phyloP scores from a whole-genome alignment of 2,329 filamentous ascomycete genomes.

The Ceratocystis cubensis region DNA sequence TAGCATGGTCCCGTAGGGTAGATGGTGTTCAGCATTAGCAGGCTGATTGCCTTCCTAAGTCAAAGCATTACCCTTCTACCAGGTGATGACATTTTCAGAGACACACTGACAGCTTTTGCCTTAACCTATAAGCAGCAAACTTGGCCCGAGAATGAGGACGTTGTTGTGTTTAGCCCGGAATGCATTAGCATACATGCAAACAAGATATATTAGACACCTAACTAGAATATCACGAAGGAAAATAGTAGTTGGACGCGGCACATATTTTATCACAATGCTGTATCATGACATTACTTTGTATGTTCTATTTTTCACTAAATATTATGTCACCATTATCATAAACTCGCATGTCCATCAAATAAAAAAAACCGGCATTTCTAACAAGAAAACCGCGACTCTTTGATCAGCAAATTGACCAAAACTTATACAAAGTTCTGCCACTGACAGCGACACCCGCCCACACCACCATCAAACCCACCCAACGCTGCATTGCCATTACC shows the following conservation, averaged over 20 bases:
- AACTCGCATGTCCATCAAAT: too few relatives aligned
- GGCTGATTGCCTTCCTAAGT: conserved; percentile 48
- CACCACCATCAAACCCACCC: conserved; percentile 52
- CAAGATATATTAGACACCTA: conserved; percentile 29
- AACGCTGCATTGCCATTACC: conserved; percentile 34
- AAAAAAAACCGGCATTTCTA: not conserved
- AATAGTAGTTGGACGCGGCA: not conserved
- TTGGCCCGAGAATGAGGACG: conserved; percentile 58
- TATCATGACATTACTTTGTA: not conserved
- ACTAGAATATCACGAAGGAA: conserved; percentile 23
- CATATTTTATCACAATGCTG: not conserved
- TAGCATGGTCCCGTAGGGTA: conserved; percentile 44
- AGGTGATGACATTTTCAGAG: conserved; percentile 55
- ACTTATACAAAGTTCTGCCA: conserved; percentile 39
- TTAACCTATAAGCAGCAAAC: conserved; percentile 54
- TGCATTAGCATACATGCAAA: conserved; percentile 49
- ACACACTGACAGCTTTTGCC: conserved; percentile 58
- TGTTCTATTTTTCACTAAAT: not conserved
- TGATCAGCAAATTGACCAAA: not conserved
- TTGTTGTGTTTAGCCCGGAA: conserved; percentile 56
- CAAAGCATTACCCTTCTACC: conserved; percentile 50
- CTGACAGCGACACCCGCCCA: conserved; percentile 48
- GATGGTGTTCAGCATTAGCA: conserved; percentile 46
- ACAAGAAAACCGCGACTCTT: conserved; percentile 4
- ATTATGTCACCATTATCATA: too few relatives aligned